Percentiles rank a stretch among this genome's conserved stretches.
phyloP scores from a whole-genome alignment of 768 basidiomycete species.

The Hypsizygus marmoreus region DNA sequence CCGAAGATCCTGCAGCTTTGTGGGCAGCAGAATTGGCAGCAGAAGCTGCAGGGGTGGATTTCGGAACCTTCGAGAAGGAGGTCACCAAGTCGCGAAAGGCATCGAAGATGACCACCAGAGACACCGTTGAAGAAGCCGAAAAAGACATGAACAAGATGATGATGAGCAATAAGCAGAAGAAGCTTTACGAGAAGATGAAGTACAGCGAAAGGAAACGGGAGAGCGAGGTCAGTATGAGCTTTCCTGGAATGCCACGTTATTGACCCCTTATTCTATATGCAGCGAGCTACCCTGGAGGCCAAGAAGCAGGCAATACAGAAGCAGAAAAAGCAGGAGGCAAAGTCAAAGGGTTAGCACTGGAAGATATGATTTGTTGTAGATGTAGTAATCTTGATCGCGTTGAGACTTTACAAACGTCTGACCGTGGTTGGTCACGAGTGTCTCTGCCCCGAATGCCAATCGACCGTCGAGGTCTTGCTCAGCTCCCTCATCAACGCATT shows the following conservation, averaged over 20 bases:
- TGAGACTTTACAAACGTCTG: too few species aligned
- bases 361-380: too few species aligned
- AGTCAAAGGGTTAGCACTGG: conserved; percentile 6
- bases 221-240: conserved; percentile 64
- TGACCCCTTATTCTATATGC: conserved; percentile 11
- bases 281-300: conserved; percentile 65
- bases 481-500: too few species aligned
- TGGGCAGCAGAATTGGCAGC: conserved; percentile 91
- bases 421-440: too few species aligned
- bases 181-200: conserved; percentile 93
- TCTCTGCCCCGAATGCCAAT: too few species aligned
- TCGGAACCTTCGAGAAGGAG: conserved; percentile 74
- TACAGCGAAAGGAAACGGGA: conserved; percentile 76
- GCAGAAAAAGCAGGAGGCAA: conserved; percentile 41
- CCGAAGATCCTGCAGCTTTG: conserved; percentile 66
- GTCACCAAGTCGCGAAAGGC: conserved; percentile 60
- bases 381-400: too few species aligned
- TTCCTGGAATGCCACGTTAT: neutral
- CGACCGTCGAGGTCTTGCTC: too few species aligned
- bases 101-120: conserved; percentile 26
- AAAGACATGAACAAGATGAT: conserved; percentile 96
- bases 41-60: conserved; percentile 84
- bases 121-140: conserved; percentile 49
- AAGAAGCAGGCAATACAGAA: conserved; percentile 59
- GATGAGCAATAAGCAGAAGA: conserved; percentile 94